phyloP scores from a whole-genome alignment of 495 filamentous ascomycete species.

The Pseudevernia furfuracea region DNA sequence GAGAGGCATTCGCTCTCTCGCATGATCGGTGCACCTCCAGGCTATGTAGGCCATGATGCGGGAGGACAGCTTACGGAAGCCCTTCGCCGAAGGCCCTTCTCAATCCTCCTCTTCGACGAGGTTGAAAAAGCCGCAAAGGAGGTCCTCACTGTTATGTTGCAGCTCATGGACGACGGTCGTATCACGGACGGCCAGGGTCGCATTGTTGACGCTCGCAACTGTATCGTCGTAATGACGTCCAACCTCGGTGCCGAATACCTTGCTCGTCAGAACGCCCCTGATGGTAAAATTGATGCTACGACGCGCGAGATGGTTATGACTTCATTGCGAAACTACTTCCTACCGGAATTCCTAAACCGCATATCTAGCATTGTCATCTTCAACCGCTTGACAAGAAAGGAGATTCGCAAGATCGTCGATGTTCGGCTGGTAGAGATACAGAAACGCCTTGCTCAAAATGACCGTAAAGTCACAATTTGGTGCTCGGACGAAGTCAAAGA shows the following conservation, averaged over 20 bases:
- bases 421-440: conserved; percentile 84
- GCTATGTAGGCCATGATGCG: conserved; percentile 93
- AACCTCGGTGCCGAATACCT: conserved; percentile 94
- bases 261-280: conserved; percentile 61
- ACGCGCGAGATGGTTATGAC: conserved; percentile 84
- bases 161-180: conserved; percentile 97
- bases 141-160: conserved; percentile 88
- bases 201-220: conserved; percentile 90
- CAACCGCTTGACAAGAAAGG: conserved; percentile 80
- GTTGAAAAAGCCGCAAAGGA: conserved; percentile 98
- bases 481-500: conserved; percentile 79
- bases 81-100: conserved; percentile 89
- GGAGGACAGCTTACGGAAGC: conserved; percentile 93
- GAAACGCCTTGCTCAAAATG: conserved; percentile 71
- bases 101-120: conserved; percentile 95
- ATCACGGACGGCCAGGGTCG: conserved; percentile 97
- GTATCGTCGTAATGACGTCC: conserved; percentile 98
- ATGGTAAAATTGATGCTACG: conserved; percentile 80
- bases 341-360: conserved; percentile 96
- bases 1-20: conserved; percentile 92
- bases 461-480: conserved; percentile 68
- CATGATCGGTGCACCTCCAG: conserved; percentile 96
- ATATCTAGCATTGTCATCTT: conserved; percentile 95
- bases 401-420: conserved; percentile 95
- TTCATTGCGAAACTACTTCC: conserved; percentile 85